Evolutionary conservation across 306 rosid species (phyloP).

Genomic region (Boehmeria nivea): DNA sequence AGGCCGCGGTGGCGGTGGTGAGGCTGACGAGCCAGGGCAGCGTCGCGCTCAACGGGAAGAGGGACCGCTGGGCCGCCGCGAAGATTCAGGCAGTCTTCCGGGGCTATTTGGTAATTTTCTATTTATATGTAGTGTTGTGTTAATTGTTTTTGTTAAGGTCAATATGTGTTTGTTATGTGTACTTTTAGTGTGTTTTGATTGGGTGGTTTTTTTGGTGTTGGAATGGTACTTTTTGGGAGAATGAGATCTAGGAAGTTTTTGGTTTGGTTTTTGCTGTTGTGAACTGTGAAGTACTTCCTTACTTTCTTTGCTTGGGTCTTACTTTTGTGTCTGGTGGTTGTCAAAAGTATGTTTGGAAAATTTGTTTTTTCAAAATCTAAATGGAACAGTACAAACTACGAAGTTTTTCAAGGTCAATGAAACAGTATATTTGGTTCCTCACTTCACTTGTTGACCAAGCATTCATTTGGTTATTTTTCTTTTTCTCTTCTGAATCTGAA

Average conservation of each 20-base stretch:
- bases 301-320: no score
- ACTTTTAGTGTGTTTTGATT: not conserved
- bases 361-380: constrained; percentile 43
- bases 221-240: constrained; percentile 24
- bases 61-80: constrained; percentile 61
- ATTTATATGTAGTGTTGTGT: not conserved
- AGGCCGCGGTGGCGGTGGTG: constrained; percentile 86
- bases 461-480: no score
- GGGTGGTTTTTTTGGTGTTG: constrained; percentile 6
- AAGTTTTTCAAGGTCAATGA: constrained; percentile 16
- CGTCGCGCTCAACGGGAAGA: constrained; percentile 49
- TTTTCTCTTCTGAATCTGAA: constrained; percentile 1
- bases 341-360: no score
- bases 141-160: not conserved
- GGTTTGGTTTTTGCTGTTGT: no score
- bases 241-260: no score
- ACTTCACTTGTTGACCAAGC: constrained; percentile 15
- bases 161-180: constrained; percentile 2
- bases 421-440: constrained; percentile 26
- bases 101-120: constrained; percentile 66
- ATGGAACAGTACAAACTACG: constrained; percentile 51
- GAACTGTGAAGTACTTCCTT: no score
- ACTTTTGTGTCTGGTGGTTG: no score
- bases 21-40: constrained; percentile 69
- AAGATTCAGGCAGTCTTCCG: constrained; percentile 88